Evolutionary conservation across 2,329 filamentous ascomycete species (phyloP), one percentile per base, ranked within the genome.

Genomic region (Plenodomus tracheiphilus): DNA sequence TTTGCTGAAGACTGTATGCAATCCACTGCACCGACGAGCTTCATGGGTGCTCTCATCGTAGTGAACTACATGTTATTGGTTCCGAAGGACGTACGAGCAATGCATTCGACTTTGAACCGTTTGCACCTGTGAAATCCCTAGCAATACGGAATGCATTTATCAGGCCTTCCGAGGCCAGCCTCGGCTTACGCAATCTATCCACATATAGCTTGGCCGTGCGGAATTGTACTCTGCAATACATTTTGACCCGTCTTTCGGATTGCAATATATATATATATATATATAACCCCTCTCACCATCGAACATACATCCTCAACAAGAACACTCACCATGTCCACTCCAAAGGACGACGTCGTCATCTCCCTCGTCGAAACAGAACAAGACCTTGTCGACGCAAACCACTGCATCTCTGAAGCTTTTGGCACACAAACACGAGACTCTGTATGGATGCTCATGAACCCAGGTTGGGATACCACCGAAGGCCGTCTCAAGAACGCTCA

Each of bases 391-490:
- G 58, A 66, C 44, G 61, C 54, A 34, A 72, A 70, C 55, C 46
- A 69, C 39, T 70, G 65, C 53, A 46, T 70, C 11, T 64, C 66
- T 46, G 70, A 71, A 49, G 68, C 74, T 5, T 85, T 85, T 51
- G 82, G 80, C 19, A 61, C 61, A 15, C 82, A 85, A 58, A 71
- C 71, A 11, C 65, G 67, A 21, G 82, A 85, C 59, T 73, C 70
- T 6, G 65, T 84, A 43, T 85, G 79, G 78, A 72, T 69, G 1
- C 67, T 70, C 50, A 72, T 79, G 68, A 81, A 81, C 49, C 81
- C 81, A 0, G 77, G 73, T 16, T 85, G 81, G 81, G 75, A 83
- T 30, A 81, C 77, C 0, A 68, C 76, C 4, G 66, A 73, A 13
- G 81, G 81, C 10, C 69, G 63, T 20, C 59, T 59, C 0, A 58